phyloP scores from a whole-genome alignment of 345 rosid genomes.

The Populus alba region DNA sequence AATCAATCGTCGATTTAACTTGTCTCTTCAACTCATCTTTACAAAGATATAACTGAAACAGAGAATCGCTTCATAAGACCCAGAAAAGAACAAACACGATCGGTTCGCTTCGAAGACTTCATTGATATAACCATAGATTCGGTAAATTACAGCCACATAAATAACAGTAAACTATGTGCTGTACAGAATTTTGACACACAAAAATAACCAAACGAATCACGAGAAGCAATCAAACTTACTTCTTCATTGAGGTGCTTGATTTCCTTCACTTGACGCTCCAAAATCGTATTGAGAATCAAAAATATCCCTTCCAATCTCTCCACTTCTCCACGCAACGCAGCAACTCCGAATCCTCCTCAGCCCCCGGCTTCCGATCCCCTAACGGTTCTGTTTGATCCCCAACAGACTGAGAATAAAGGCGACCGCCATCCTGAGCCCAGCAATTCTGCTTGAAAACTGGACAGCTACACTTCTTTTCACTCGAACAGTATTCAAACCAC shows the following conservation, averaged over 20 bases:
- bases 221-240: slow-evolving; percentile 32
- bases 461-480: slow-evolving; percentile 64
- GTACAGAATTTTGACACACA: background rate
- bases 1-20: slow-evolving; percentile 50
- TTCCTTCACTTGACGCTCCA: slow-evolving; percentile 55
- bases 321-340: slow-evolving; percentile 61
- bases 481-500: slow-evolving; percentile 88
- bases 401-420: slow-evolving; percentile 83
- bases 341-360: slow-evolving; percentile 49
- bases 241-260: slow-evolving; percentile 46
- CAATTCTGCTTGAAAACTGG: slow-evolving; percentile 90
- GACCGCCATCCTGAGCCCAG: slow-evolving; percentile 36
- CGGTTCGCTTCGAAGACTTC: background rate
- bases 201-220: background rate
- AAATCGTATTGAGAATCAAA: slow-evolving; percentile 39
- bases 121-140: background rate
- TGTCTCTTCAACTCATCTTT: slow-evolving; percentile 52
- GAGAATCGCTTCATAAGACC: slow-evolving; percentile 12
- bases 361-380: slow-evolving; percentile 30
- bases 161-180: background rate
- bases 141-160: background rate
- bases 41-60: slow-evolving; percentile 49
- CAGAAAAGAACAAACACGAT: background rate
- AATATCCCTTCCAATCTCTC: slow-evolving; percentile 58
- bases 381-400: slow-evolving; percentile 48